Evolutionary conservation across 306 rosid genomes (phyloP).

Genomic region (Quillaja saponaria): DNA sequence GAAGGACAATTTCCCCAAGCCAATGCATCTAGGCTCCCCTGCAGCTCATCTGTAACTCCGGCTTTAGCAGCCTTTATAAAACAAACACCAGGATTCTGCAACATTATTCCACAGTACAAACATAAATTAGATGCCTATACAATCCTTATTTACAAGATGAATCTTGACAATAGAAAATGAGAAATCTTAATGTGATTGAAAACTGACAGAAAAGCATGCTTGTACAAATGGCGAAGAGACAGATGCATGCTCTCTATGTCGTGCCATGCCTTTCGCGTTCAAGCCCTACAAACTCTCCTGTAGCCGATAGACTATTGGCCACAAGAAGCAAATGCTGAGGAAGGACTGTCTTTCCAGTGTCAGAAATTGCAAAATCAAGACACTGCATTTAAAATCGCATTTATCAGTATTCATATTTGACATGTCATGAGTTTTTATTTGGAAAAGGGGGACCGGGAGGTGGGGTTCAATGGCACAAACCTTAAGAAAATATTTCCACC

Average conservation of each 20-base stretch:
- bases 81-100: constrained; percentile 81
- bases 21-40: constrained; percentile 72
- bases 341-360: constrained; percentile 76
- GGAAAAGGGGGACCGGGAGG: not conserved
- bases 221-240: constrained; percentile 81
- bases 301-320: constrained; percentile 68
- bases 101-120: constrained; percentile 36
- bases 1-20: constrained; percentile 85
- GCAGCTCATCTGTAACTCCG: constrained; percentile 64
- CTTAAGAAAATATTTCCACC: constrained; percentile 67
- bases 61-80: constrained; percentile 90
- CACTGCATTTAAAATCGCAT: constrained; percentile 50
- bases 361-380: constrained; percentile 69
- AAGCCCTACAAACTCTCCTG: constrained; percentile 90
- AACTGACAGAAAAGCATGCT: constrained; percentile 94
- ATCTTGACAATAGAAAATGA: not conserved
- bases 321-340: constrained; percentile 74
- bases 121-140: constrained; percentile 15
- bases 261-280: constrained; percentile 74
- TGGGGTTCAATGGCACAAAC: constrained; percentile 44
- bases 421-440: constrained; percentile 18
- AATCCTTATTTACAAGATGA: constrained; percentile 16
- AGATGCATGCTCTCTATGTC: constrained; percentile 63
- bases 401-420: constrained; percentile 20
- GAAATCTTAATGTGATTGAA: constrained; percentile 22